Evolutionary conservation across 805 yeast species (phyloP).

Genomic region (Metschnikowia colocasiae): DNA sequence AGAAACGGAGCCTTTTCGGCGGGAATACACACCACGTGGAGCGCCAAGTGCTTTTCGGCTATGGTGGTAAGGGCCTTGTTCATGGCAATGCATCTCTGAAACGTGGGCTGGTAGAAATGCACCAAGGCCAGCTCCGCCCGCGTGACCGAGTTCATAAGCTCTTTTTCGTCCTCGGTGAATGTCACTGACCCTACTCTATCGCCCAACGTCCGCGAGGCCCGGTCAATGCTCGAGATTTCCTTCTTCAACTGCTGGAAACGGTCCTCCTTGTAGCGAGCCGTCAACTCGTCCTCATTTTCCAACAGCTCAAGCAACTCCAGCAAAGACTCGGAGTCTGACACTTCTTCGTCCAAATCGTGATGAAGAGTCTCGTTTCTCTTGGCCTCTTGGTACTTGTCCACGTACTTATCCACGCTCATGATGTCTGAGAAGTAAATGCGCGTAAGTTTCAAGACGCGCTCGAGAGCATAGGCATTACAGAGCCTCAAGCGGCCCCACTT

Average conservation of each 20-base stretch:
- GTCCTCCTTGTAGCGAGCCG: slow-evolving; percentile 55
- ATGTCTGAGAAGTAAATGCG: background rate
- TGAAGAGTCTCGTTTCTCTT: slow-evolving; percentile 20
- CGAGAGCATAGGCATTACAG: no score
- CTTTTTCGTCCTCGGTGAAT: slow-evolving; percentile 49
- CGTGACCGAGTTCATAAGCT: slow-evolving; percentile 51
- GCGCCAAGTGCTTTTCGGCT: slow-evolving; percentile 55
- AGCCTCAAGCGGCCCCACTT: no score
- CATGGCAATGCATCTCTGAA: slow-evolving; percentile 60
- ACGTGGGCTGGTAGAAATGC: slow-evolving; percentile 61
- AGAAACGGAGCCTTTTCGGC: slow-evolving; percentile 72
- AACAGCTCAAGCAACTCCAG: slow-evolving; percentile 42
- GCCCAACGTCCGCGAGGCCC: slow-evolving; percentile 24
- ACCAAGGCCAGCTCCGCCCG: slow-evolving; percentile 37
- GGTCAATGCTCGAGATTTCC: slow-evolving; percentile 37
- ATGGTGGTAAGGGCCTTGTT: slow-evolving; percentile 41
- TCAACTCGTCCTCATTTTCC: slow-evolving; percentile 39
- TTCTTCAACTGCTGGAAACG: slow-evolving; percentile 55
- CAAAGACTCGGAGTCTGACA: slow-evolving; percentile 33
- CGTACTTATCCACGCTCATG: slow-evolving; percentile 37
- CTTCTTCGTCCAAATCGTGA: slow-evolving; percentile 30
- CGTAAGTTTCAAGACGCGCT: slow-evolving; percentile 2
- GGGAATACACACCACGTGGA: slow-evolving; percentile 51
- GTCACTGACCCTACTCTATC: slow-evolving; percentile 32
- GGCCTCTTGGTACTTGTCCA: slow-evolving; percentile 46